Evolutionary conservation across 2,329 filamentous ascomycete genomes (phyloP).

Genomic region (Aspergillus amoenus): DNA sequence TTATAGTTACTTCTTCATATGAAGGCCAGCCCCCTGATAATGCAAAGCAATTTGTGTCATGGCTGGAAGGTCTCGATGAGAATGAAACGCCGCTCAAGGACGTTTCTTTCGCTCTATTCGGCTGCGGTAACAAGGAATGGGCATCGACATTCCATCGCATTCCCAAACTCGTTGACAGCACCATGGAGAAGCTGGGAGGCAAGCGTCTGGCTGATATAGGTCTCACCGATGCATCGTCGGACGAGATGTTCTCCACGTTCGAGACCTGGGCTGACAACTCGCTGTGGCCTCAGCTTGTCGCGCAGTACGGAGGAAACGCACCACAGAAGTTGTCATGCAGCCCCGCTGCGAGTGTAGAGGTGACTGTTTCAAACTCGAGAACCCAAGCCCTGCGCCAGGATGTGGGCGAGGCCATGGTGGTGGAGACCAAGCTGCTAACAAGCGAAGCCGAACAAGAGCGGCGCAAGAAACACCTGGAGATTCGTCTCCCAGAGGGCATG

Average conservation of each 20-base stretch:
- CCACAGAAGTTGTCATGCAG: not conserved
- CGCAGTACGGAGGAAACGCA: not conserved
- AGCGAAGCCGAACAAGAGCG: constrained; percentile 46
- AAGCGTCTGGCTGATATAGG: constrained; percentile 52
- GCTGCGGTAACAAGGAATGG: constrained; percentile 61
- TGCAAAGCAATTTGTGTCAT: constrained; percentile 65
- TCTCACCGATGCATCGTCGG: constrained; percentile 53
- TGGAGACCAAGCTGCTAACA: constrained; percentile 54
- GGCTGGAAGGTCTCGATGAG: constrained; percentile 56
- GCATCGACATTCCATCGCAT: constrained; percentile 64
- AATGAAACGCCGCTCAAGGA: constrained; percentile 49
- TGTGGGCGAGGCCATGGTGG: constrained; percentile 48
- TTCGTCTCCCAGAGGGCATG: constrained; percentile 64
- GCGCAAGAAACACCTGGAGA: constrained; percentile 63
- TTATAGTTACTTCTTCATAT: constrained; percentile 69
- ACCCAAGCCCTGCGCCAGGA: constrained; percentile 40
- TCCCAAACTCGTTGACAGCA: constrained; percentile 60
- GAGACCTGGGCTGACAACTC: constrained; percentile 5
- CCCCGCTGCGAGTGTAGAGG: not conserved
- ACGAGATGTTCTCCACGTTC: constrained; percentile 17
- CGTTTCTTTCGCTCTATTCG: constrained; percentile 68
- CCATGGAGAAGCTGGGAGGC: constrained; percentile 52
- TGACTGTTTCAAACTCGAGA: constrained; percentile 19
- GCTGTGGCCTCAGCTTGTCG: constrained; percentile 2
- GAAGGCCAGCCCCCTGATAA: constrained; percentile 74